Base-by-base conservation (phyloP, 2,329 filamentous ascomycete species). In the Cordyceps farinosa region DNA sequence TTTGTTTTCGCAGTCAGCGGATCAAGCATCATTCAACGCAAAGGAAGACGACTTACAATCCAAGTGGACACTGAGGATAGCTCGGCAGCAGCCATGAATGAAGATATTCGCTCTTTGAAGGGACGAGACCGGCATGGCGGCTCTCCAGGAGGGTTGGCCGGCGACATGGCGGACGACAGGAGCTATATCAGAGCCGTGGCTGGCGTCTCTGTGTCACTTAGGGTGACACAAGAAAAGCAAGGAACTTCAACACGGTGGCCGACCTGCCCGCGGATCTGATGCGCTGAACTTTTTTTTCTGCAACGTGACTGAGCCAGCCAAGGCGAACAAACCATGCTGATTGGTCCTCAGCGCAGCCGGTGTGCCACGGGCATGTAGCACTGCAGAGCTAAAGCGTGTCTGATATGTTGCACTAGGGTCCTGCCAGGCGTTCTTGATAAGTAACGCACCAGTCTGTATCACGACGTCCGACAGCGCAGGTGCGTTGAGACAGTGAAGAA, bases 1-100 rank as follows among this genome's bases (percentile, higher is more conserved):
- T 15, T 22, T 3, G 11, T 53, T 67, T 59, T 63, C 59, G 59
- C 34, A 29, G 61, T 53, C 45, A 57, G 55, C 36, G n/a, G 5
- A 42, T n/a, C 10, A 30, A 29, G 27, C n/a, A 53, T 56, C 48
- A 54, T 30, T n/a, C 34, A 36, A 13, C 10, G n/a, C 34, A 5
- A 11, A 22, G 13, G 9, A 3, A 45, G 38, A 30, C 5, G 34
- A 61, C 71, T 54, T 66, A 76, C 73, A 50, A 75, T 75, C 67
- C 72, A 75, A 64, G 67, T 68, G 8, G 73, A 74, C 30, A 73
- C 73, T 51, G 69, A 69, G 29, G 73, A 70, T 56, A 75, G 65
- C 63, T 71, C 69, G 45, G 67, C 66, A 57, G 38, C n/a, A 53
- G 36, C 29, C 53, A 63, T 52, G 47, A 45, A 9, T 27, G 61